Evolutionary conservation across 2,329 filamentous ascomycete species (phyloP).

Genomic region (Diplodia scrobiculata): DNA sequence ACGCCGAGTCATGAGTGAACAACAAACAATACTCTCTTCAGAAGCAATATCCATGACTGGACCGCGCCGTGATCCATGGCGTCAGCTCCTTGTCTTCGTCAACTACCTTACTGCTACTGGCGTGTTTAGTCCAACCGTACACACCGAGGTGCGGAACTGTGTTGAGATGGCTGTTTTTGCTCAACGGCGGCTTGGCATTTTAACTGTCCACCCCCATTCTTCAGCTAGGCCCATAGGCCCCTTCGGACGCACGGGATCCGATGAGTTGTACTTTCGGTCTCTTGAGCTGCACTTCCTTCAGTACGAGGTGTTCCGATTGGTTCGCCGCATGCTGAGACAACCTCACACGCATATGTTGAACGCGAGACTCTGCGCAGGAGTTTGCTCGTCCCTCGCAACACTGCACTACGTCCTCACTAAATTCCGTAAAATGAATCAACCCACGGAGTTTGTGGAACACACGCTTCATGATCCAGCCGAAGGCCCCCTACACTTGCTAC

Average conservation of each 20-base stretch:
- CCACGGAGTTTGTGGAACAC: not conserved
- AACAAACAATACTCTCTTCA: not conserved
- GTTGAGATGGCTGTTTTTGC: not conserved
- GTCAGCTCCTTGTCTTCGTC: not conserved
- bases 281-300: slow-evolving; percentile 2
- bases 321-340: not conserved
- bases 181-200: not conserved
- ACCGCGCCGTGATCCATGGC: not conserved
- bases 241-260: not conserved
- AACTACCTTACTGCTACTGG: not conserved
- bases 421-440: not conserved
- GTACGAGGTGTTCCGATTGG: slow-evolving; percentile 13
- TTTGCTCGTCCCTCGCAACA: not conserved
- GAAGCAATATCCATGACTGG: not conserved
- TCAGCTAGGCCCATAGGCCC: not conserved
- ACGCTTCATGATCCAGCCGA: not conserved
- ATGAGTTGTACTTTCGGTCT: slow-evolving; percentile 3
- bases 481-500: not conserved
- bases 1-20: not conserved
- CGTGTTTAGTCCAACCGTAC: not conserved
- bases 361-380: not conserved
- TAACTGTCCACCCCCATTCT: not conserved
- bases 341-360: not conserved
- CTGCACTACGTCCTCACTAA: not conserved
- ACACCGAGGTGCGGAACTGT: not conserved